phyloP scores from a whole-genome alignment of 148 eudicot genomes.

The Fallopia convolvulus region DNA sequence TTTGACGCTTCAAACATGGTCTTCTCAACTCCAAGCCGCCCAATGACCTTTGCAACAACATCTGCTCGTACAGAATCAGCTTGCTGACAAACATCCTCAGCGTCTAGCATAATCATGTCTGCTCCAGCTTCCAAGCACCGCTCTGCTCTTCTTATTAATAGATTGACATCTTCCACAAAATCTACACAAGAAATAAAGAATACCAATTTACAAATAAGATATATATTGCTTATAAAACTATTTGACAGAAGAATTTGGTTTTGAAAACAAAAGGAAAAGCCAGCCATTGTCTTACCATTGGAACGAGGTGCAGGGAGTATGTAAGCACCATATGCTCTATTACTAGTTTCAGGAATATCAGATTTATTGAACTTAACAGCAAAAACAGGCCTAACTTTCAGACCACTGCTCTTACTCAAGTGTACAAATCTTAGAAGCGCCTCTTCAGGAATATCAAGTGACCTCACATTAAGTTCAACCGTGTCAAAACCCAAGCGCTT shows the following conservation, averaged over 20 bases:
- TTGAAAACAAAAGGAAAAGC: background rate
- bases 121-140: conserved; percentile 98
- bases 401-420: conserved; percentile 67
- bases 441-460: conserved; percentile 83
- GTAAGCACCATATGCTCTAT: conserved; percentile 81
- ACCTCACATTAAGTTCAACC: conserved; percentile 65
- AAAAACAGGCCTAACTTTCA: conserved; percentile 83
- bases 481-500: conserved; percentile 88
- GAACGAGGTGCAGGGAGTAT: conserved; percentile 52
- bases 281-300: conserved; percentile 37
- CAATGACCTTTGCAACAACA: conserved; percentile 70
- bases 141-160: conserved; percentile 75
- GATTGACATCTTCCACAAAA: conserved; percentile 76
- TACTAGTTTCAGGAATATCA: conserved; percentile 47
- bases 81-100: conserved; percentile 68
- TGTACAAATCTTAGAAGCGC: conserved; percentile 70
- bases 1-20: conserved; percentile 92
- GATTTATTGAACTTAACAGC: conserved; percentile 73
- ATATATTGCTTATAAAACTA: background rate
- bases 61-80: conserved; percentile 71
- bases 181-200: conserved; percentile 30
- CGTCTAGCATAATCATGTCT: conserved; percentile 88
- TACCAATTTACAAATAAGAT: background rate
- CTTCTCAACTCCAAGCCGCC: conserved; percentile 82
- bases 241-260: background rate